phyloP scores from a whole-genome alignment of 371 early-diverging fungal genomes.

The Dichotomocladium elegans region DNA sequence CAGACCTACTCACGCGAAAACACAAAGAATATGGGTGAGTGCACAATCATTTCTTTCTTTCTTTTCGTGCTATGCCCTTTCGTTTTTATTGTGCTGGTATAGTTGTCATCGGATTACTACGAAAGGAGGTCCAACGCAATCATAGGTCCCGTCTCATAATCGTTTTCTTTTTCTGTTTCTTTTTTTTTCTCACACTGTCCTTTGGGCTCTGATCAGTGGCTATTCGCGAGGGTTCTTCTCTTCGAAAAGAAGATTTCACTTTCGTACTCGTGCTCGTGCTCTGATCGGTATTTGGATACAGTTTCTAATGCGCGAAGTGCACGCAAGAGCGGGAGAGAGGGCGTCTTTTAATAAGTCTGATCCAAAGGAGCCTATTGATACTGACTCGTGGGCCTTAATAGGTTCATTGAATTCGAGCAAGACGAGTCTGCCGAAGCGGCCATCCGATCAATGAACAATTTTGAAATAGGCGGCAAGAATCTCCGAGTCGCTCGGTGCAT shows the following conservation, averaged over 20 bases:
- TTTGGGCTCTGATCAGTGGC: too few relatives aligned
- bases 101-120: background rate
- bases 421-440: slow-evolving; percentile 51
- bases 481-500: slow-evolving; percentile 65
- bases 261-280: too few relatives aligned
- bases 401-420: slow-evolving; percentile 66
- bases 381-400: slow-evolving; percentile 12
- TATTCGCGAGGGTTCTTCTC: too few relatives aligned
- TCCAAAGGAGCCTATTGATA: background rate
- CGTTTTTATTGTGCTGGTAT: background rate
- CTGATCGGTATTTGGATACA: too few relatives aligned
- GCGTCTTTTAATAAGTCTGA: too few relatives aligned
- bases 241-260: too few relatives aligned
- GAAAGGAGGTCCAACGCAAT: too few relatives aligned
- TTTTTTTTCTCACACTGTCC: too few relatives aligned
- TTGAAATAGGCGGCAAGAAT: slow-evolving; percentile 66
- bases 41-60: too few relatives aligned
- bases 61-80: background rate
- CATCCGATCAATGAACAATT: slow-evolving; percentile 66
- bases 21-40: slow-evolving; percentile 72
- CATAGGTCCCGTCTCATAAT: too few relatives aligned
- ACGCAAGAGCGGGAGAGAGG: background rate
- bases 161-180: too few relatives aligned
- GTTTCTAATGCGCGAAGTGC: too few relatives aligned
- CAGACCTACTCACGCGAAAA: slow-evolving; percentile 52